These are phyloP conservation scores for Ceratocystis cacaofunesta DNA, from an alignment of 2,329 filamentous ascomycete genomes.

Conservation along the genomic window DNA sequence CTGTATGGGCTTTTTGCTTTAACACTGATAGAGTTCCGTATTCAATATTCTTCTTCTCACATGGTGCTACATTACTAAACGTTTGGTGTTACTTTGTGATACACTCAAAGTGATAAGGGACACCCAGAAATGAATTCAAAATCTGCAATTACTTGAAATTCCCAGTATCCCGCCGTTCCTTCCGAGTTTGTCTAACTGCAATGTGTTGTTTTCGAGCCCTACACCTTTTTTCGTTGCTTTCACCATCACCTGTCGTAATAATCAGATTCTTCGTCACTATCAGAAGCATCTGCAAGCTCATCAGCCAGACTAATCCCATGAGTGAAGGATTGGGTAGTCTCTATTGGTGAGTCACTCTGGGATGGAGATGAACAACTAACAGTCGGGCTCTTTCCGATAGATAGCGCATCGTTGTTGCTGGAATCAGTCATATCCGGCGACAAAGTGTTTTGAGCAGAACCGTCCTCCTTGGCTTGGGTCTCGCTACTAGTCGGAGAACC, in stretches of 20 bases:
- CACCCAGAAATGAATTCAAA: too few relatives aligned
- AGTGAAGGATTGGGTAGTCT: not conserved
- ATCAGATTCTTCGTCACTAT: not conserved
- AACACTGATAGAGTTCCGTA: conserved; percentile 1
- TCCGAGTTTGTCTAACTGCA: too few relatives aligned
- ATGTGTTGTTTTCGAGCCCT: too few relatives aligned
- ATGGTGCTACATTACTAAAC: too few relatives aligned
- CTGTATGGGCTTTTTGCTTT: not conserved
- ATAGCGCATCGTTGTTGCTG: not conserved
- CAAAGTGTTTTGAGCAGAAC: not conserved
- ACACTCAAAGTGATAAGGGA: too few relatives aligned
- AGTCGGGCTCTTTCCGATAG: not conserved
- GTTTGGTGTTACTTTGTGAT: too few relatives aligned
- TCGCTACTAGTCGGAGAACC: not conserved
- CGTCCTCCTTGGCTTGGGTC: not conserved
- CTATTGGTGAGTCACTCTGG: not conserved
- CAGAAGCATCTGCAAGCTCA: not conserved
- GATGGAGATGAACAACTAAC: not conserved
- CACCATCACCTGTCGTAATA: not conserved
- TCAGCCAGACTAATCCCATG: not conserved
- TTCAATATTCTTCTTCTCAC: not conserved
- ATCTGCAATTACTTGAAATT: too few relatives aligned
- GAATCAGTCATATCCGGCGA: not conserved
- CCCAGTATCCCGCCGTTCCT: too few relatives aligned
- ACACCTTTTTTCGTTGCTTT: not conserved